Evolutionary conservation across 768 basidiomycete genomes (phyloP), one percentile per base, ranked within the genome.

Genomic region (Pleurotus sapidus): DNA sequence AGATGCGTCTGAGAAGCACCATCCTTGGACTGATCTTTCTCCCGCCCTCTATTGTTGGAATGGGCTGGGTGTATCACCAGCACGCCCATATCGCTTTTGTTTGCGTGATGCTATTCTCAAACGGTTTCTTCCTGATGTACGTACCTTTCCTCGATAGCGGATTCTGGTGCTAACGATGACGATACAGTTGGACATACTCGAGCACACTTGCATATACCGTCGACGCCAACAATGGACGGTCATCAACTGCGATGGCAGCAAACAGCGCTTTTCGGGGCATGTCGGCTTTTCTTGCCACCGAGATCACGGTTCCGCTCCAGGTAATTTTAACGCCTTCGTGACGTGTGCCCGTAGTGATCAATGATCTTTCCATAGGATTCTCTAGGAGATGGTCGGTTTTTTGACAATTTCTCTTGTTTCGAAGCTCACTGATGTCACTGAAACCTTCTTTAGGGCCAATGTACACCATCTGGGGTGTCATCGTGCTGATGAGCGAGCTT

Each of bases 221-320:
- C n/a, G 93, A 96, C 63, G 84, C 91, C 4, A 96, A 95, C 66
- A 75, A 78, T 5, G 94, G 93, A 6, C 81, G 89, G 24, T 90
- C 89, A 2, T 84, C 88, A 3, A 83, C 83, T 2, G 91, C 89
- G 1, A 82, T 84, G 5, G 91, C 92, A 0, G 72, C 80, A 27
- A 95, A 95, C 68, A 89, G 88, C 56, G 80, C 80, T 30, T 89
- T 89, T 68, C 81, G 93, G 48, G 91, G 93, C 0, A 45, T 79
- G 3, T 71, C 79, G 12, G 92, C 87, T 2, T 89, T 89, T 67
- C 64, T 89, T 15, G 82, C 84, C 1, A 83, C 83, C 1, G 88
- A 94, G 68, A 73, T 88, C 4, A 88, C 88, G 0, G 83, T 89
- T 0, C 91, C 90, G 0, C 73, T 94, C 14, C 86, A 88, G 77